These are phyloP conservation scores for Fonsecaea multimorphosa DNA, from an alignment of 2,329 filamentous ascomycete genomes.

Conservation along the genomic window DNA sequence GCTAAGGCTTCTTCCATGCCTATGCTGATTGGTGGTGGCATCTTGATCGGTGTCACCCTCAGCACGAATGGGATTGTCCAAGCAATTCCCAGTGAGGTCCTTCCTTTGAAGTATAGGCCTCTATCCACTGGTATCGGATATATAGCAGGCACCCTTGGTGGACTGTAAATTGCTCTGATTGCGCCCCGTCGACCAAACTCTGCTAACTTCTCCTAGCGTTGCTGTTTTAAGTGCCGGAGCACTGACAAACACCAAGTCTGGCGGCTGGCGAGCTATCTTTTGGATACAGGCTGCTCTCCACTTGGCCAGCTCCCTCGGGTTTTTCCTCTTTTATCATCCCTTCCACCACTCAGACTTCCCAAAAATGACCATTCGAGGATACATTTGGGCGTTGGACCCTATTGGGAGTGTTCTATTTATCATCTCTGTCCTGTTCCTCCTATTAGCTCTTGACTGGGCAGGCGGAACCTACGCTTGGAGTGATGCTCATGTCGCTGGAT, in stretches of 20 bases:
- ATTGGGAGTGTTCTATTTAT: constrained; percentile 56
- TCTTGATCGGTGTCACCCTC: constrained; percentile 62
- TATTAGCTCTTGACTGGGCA: constrained; percentile 56
- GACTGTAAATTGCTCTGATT: constrained; percentile 51
- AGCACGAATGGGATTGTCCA: constrained; percentile 62
- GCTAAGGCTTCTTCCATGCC: constrained; percentile 63
- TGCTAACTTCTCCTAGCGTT: constrained; percentile 45
- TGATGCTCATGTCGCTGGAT: constrained; percentile 47
- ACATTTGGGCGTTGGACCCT: constrained; percentile 57
- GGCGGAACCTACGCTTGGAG: constrained; percentile 52
- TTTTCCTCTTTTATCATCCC: constrained; percentile 58
- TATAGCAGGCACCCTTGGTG: constrained; percentile 58
- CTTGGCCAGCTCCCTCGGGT: constrained; percentile 54
- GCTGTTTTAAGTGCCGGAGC: constrained; percentile 59
- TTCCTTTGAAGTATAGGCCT: constrained; percentile 62
- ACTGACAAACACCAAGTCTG: constrained; percentile 55
- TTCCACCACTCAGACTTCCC: constrained; percentile 48
- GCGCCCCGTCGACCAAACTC: too few relatives aligned
- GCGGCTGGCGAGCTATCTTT: constrained; percentile 64
- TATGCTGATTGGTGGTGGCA: constrained; percentile 63
- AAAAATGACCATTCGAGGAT: constrained; percentile 49
- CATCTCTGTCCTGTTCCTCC: constrained; percentile 51
- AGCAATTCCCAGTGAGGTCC: constrained; percentile 62
- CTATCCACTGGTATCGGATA: constrained; percentile 62
- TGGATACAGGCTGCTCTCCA: constrained; percentile 66